Evolutionary conservation across 257 asterid species (phyloP), one percentile per base, ranked within the genome.

Genomic region (Nicotiana obtusifolia): DNA sequence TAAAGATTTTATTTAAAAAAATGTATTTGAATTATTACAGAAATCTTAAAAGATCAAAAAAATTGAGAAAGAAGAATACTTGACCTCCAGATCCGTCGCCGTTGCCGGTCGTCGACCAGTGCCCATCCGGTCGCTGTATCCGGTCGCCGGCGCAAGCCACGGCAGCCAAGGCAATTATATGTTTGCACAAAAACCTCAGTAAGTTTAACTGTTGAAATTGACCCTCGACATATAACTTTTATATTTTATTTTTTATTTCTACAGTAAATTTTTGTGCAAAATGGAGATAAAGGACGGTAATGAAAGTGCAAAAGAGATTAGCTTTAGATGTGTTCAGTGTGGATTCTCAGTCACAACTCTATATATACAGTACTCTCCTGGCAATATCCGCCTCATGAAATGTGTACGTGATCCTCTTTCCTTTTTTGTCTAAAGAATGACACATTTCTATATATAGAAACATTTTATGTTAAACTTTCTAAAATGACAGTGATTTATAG

Each of bases 301-400:
- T 24, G 79, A 75, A 49, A 52, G 44, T 26, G 80, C 53, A 49
- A 75, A 75, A 35, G 62, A 52, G 44, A 75, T 15, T 9, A 75
- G 80, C 24, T 75, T 0, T 52, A 75, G 89, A 80, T 94, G 98
- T 33, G 91, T 91, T 84, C 88, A 87, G 83, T 94, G 98, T 83
- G 95, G 95, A 17, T 89, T 82, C 75, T 89, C 94, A 4, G 82
- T 90, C 57, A 85, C 88, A 67, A 84, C 91, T 56, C 97, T 94
- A 35, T 94, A 87, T 91, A 90, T 92, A 67, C 97, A 91, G 86
- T 94, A 94, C 84, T 94, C 97, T 44, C 97, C 97, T 0, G 98
- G 98, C 82, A 94, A 94, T 60, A 94, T 94, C 83, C 98, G 98
- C 49, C 97, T 95, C 86, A 88, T 90, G 89, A 91, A 89, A 95